phyloP scores from a whole-genome alignment of 148 eudicot genomes.

The Polygonum maritimum region DNA sequence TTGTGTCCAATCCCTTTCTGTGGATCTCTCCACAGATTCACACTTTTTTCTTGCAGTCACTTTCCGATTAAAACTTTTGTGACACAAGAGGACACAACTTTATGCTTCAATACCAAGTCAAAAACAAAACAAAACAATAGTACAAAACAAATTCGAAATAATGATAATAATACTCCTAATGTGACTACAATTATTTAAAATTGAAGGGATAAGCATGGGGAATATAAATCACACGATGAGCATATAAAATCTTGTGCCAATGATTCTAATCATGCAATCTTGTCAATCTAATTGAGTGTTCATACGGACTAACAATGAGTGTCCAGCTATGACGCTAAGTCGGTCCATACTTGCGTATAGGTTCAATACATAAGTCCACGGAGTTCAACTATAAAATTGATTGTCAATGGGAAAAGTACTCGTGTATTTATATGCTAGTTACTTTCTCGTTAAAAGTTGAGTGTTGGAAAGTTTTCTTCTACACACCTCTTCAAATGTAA shows the following conservation, averaged over 20 bases:
- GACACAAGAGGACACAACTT: conserved; percentile 5
- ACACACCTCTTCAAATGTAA: no score
- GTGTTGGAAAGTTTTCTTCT: no score
- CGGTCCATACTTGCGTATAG: no score
- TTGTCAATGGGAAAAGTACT: no score
- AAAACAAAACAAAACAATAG: not conserved
- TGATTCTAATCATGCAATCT: not conserved
- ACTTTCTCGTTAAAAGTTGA: no score
- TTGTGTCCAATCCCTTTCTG: conserved; percentile 5
- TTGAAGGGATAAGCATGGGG: conserved; percentile 4
- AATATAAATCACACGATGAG: not conserved
- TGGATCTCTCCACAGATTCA: conserved; percentile 1
- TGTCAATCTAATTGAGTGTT: not conserved
- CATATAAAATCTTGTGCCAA: not conserved
- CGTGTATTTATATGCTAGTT: no score
- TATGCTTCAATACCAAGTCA: conserved; percentile 7
- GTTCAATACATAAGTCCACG: no score
- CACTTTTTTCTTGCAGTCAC: conserved; percentile 6
- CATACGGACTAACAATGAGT: not conserved
- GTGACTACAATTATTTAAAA: not conserved
- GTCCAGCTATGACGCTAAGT: no score
- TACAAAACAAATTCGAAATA: not conserved
- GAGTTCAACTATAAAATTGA: no score
- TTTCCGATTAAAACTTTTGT: not conserved
- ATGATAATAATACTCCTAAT: conserved; percentile 8